Evolutionary conservation across 1,284 basidiomycete genomes (phyloP).

Genomic region (Ustilago esculenta): DNA sequence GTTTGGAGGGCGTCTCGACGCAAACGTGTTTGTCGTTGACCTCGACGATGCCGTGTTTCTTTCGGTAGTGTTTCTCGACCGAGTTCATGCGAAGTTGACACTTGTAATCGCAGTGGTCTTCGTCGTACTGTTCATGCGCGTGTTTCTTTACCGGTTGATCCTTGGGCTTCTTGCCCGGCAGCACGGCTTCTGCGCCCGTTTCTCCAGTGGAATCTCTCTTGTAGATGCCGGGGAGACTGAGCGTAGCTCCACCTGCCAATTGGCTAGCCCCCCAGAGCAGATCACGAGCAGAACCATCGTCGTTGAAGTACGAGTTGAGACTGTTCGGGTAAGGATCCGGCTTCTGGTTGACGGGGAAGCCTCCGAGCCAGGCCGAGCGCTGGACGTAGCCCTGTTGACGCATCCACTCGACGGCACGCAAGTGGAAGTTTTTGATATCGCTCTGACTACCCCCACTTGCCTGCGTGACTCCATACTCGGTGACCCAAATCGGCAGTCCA

Average conservation of each 20-base stretch:
- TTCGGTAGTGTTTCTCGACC: conserved; percentile 38
- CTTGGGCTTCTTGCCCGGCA: neutral
- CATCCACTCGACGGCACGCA: conserved; percentile 52
- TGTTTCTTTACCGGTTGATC: conserved; percentile 12
- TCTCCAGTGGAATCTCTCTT: conserved; percentile 9
- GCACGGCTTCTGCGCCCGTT: neutral
- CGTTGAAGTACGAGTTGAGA: conserved; percentile 59
- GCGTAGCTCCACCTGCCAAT: conserved; percentile 6
- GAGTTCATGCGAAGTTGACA: conserved; percentile 32
- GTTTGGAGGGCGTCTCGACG: conserved; percentile 27
- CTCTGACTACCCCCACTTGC: conserved; percentile 32
- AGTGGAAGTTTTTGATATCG: conserved; percentile 53
- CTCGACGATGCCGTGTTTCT: conserved; percentile 29
- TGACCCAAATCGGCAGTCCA: conserved; percentile 56
- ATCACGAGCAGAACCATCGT: conserved; percentile 28
- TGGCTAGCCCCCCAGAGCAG: conserved; percentile 31
- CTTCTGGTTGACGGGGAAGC: conserved; percentile 51
- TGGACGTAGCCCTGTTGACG: conserved; percentile 46
- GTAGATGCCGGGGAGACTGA: conserved; percentile 14
- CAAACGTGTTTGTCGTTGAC: conserved; percentile 33
- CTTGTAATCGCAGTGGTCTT: conserved; percentile 47
- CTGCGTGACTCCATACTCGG: conserved; percentile 63
- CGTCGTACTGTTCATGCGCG: conserved; percentile 31
- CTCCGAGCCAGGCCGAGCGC: conserved; percentile 60
- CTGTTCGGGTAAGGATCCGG: conserved; percentile 56